Evolutionary conservation across 2,329 filamentous ascomycete genomes (phyloP), one percentile per base, ranked within the genome.

Genomic region (Remersonia thermophila): DNA sequence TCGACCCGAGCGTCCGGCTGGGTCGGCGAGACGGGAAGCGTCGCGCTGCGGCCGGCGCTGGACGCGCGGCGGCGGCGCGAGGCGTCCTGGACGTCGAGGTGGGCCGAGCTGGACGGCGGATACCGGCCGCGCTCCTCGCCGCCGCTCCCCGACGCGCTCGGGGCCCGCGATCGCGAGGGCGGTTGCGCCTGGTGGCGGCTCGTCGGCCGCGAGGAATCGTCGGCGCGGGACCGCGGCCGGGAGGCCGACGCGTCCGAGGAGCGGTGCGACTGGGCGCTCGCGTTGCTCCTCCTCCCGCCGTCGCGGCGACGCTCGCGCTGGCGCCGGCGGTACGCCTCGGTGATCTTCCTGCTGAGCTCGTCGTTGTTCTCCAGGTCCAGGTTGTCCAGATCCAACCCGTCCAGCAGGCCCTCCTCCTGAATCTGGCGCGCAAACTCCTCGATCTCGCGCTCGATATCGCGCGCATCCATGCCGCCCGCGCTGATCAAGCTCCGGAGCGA

Each of bases 351-450:
- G 45, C 83, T 93, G 12, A 96, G 74, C 51, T 93, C 84, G 51
- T 95, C 86, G 53, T 95, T 85, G 50, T 86, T 83, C 33, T 66
- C 74, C 12, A 85, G 68, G 43, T 89, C 86, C 36, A 95, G 77
- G 45, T 87, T 87, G 50, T 91, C 83, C 37, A 95, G 62, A 53
- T 95, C 87, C 32, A 95, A 76, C 13, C 85, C 87, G 50, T 95
- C 84, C 25, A 94, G 59, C 14, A 95, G 61, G 0, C 89, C 86
- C 52, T 94, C 55, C 42, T 56, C 54, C 38, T 57, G 53, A 20
- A 57, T 94, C 53, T 93, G 85, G 30, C 84, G 74, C 47, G 93
- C 73, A 49, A 95, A 93, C 41, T 91, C 85, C 47, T 91, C 73
- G 40, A 95, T 93, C 54, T 94, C 86, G 41, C 82, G 76, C 54